Percentiles rank a stretch among this genome's conserved stretches.
phyloP scores from a whole-genome alignment of 345 rosid genomes.

The Moringa oleifera region DNA sequence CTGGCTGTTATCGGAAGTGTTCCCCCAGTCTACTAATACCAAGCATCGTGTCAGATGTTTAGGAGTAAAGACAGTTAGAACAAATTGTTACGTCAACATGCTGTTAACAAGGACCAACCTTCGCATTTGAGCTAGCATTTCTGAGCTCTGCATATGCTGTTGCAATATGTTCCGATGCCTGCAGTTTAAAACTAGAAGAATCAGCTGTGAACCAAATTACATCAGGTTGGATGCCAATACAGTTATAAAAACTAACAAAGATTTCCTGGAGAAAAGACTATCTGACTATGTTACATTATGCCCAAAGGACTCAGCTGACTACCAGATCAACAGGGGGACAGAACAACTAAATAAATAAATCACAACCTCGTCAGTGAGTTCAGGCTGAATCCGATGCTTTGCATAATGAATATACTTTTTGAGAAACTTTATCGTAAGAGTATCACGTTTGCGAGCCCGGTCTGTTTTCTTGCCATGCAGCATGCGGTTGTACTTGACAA shows the following conservation, averaged over 20 bases:
- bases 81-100: not conserved
- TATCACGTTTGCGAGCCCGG: conserved; percentile 67
- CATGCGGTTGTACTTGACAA: conserved; percentile 86
- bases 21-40: conserved; percentile 78
- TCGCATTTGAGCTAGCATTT: conserved; percentile 62
- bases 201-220: conserved; percentile 2
- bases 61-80: not conserved
- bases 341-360: not conserved
- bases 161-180: conserved; percentile 94
- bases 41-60: conserved; percentile 13
- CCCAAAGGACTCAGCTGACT: not conserved
- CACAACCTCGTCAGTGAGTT: conserved; percentile 87
- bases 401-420: conserved; percentile 98
- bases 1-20: conserved; percentile 97
- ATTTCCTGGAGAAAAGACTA: not conserved
- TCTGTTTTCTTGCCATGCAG: conserved; percentile 78
- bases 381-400: conserved; percentile 90
- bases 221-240: not conserved
- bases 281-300: not conserved
- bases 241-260: not conserved
- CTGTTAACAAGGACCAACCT: conserved; percentile 38
- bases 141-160: conserved; percentile 93
- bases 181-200: conserved; percentile 14
- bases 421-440: conserved; percentile 77
- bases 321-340: not conserved